A percentile compares a stretch with the other conserved stretches of the same genome.
phyloP scores from a whole-genome alignment of 305 asterid species.

The Striga hermonthica region DNA sequence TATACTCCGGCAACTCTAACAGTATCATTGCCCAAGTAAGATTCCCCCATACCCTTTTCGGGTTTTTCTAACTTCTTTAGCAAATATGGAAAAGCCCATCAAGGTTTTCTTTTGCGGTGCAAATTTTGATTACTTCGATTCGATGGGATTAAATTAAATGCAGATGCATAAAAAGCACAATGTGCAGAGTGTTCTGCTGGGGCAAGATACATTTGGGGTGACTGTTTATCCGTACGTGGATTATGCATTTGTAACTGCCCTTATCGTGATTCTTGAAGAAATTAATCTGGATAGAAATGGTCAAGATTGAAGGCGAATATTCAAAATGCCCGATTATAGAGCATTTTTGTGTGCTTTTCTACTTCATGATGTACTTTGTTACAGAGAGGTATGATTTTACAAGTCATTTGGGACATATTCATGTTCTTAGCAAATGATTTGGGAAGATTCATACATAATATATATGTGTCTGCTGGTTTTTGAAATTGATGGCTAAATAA shows the following conservation, averaged over 20 bases:
- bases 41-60: neutral
- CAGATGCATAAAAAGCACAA: conserved; percentile 33
- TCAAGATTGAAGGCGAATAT: neutral
- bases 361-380: too few species aligned
- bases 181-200: conserved; percentile 18
- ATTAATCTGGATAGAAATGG: conserved; percentile 14
- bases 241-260: conserved; percentile 43
- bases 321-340: too few species aligned
- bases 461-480: too few species aligned
- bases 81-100: neutral
- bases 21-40: conserved; percentile 39
- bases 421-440: too few species aligned
- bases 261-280: conserved; percentile 39
- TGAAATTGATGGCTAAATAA: too few species aligned
- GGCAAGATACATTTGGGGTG: conserved; percentile 36
- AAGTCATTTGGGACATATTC: too few species aligned
- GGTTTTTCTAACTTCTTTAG: neutral
- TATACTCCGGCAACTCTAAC: conserved; percentile 34
- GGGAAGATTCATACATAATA: too few species aligned
- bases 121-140: conserved; percentile 4
- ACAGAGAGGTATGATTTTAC: too few species aligned
- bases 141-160: neutral
- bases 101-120: too few species aligned
- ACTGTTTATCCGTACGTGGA: conserved; percentile 37
- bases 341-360: too few species aligned